phyloP scores from a whole-genome alignment of 2,329 filamentous ascomycete genomes.

The Beauveria bassiana region DNA sequence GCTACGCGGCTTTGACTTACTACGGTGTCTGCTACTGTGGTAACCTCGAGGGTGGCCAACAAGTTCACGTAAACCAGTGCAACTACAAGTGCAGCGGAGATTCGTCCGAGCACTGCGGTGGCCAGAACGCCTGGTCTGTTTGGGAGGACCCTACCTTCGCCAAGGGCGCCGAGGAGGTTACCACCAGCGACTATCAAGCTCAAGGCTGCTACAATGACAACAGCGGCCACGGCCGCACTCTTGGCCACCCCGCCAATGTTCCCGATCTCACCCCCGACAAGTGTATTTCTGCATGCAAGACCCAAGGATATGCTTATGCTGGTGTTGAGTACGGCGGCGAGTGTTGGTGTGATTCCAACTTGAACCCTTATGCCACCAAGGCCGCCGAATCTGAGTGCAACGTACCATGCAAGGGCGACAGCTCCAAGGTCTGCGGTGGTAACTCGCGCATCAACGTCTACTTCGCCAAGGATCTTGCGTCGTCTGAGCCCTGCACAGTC shows the following conservation, averaged over 20 bases:
- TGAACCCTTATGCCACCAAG: conserved; percentile 37
- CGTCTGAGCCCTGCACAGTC: conserved; percentile 5
- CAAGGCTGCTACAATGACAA: conserved; percentile 53
- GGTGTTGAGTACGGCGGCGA: conserved; percentile 39
- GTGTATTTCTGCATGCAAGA: conserved; percentile 36
- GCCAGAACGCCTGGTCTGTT: conserved; percentile 37
- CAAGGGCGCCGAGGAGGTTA: conserved; percentile 34
- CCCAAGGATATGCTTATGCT: conserved; percentile 38
- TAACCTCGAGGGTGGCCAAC: conserved; percentile 41
- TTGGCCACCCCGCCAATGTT: conserved; percentile 35
- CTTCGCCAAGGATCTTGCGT: conserved; percentile 4
- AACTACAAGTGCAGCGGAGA: conserved; percentile 46
- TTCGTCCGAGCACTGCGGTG: conserved; percentile 38
- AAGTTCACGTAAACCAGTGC: conserved; percentile 46
- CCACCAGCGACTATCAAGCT: conserved; percentile 45
- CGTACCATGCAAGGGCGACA: conserved; percentile 26
- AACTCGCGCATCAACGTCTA: conserved; percentile 23
- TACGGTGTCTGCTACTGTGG: conserved; percentile 47
- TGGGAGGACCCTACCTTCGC: conserved; percentile 42
- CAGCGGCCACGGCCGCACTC: conserved; percentile 32
- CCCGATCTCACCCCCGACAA: conserved; percentile 32
- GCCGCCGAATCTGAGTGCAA: conserved; percentile 26
- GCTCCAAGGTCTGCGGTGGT: conserved; percentile 27
- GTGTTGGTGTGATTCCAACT: conserved; percentile 44
- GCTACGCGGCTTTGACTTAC: conserved; percentile 43